Evolutionary conservation across 768 basidiomycete species (phyloP), one percentile per base, ranked within the genome.

Genomic region (Hirschioporus abietinus): DNA sequence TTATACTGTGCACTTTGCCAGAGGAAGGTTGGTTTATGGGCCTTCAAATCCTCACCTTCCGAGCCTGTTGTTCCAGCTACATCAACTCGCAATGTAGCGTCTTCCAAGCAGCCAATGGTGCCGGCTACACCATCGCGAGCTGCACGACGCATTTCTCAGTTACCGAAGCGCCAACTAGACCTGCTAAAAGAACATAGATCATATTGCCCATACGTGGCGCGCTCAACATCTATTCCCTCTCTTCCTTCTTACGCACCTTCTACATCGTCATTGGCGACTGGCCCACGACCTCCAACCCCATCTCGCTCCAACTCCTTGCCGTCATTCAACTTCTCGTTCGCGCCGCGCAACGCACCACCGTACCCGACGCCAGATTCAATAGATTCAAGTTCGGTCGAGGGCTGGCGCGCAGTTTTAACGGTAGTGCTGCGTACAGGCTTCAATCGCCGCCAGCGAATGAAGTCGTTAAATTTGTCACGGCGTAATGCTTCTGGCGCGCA

Each of bases 131-230:
- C 60, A 52, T 65, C 34, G 30, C 66, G 58, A 66, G n/a, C 66
- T 36, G 57, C 78, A 69, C 68, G 70, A 70, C 15, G 66, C 75
- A 3, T 76, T 77, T 20, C 78, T 77, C 58, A 74, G 6, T 73
- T 67, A 64, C 72, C 70, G 20, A 71, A 72, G 58, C 78, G 91
- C 64, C 84, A 84, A 24, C 86, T 94, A 64, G 92, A 95, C 73
- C 72, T 93, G 42, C 75, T 93, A 61, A 89, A 87, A 71, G 92
- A 95, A 75, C 93, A 94, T 73, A 84, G 92, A 27, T 89, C 90
- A 1, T 92, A 91, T 70, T 94, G 93, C 70, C 92, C 92, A n/a
- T 94, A 92, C 68, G 84, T 91, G 30, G 87, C 89, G 36, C 83
- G 84, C 17, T 90, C 90, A 7, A 91, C 89, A 1, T 72, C 80